Evolutionary conservation across 345 rosid genomes (phyloP).

Genomic region (Brassica napus): DNA sequence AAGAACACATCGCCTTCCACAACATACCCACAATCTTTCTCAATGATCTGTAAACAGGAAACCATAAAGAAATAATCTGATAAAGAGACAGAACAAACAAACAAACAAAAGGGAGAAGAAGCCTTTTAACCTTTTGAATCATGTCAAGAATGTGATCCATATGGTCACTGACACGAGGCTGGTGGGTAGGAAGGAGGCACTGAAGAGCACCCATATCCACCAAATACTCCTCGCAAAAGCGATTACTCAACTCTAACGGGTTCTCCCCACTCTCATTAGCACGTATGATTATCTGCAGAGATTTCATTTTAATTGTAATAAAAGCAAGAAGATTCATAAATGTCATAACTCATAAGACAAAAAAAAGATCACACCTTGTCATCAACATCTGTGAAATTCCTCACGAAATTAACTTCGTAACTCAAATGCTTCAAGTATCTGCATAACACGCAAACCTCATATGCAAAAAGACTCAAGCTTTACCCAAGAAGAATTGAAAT

Average conservation of each 20-base stretch:
- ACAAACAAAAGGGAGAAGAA: too few species aligned
- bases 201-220: conserved; percentile 70
- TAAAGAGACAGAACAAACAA: neutral
- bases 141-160: conserved; percentile 72
- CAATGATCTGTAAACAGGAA: conserved; percentile 61
- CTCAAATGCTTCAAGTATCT: conserved; percentile 70
- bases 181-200: conserved; percentile 77
- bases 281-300: conserved; percentile 65
- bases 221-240: conserved; percentile 73
- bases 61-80: neutral
- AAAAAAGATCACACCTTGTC: conserved; percentile 62
- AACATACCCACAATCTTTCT: conserved; percentile 66
- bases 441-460: conserved; percentile 32
- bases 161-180: conserved; percentile 77
- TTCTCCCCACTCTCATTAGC: conserved; percentile 65
- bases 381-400: conserved; percentile 93
- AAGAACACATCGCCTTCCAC: conserved; percentile 87
- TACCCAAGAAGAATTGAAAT: neutral
- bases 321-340: neutral
- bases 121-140: conserved; percentile 56
- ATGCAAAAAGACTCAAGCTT: neutral
- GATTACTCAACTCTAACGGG: conserved; percentile 59
- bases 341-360: neutral
- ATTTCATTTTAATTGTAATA: neutral
- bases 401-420: conserved; percentile 68